Conservation (phyloP, 2,329 filamentous ascomycete genomes). For the Annulohypoxylon truncatum region DNA sequence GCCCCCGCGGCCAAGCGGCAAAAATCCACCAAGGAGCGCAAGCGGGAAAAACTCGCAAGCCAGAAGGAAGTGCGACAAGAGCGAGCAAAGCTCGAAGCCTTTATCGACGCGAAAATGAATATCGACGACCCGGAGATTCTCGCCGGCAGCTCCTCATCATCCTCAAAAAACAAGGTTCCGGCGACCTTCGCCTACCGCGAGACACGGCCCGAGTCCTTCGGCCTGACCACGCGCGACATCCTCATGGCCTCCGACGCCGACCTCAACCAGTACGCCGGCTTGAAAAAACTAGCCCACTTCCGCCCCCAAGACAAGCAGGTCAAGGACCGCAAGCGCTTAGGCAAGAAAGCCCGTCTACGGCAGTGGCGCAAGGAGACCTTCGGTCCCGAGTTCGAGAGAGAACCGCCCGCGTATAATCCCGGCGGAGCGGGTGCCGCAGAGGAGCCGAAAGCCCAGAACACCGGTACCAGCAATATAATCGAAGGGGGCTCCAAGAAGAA, state of each 20-base stretch:
- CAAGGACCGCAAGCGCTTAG: conserved; percentile 86
- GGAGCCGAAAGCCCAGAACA: conserved; percentile 31
- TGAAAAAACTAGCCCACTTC: conserved; percentile 95
- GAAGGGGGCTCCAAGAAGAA: conserved; percentile 53
- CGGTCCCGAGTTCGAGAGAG: conserved; percentile 66
- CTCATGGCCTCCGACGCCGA: conserved; percentile 85
- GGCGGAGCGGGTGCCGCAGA: conserved; percentile 51
- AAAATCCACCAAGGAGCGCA: conserved; percentile 70
- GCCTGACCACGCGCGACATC: conserved; percentile 90
- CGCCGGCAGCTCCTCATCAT: conserved; percentile 48
- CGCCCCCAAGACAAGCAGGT: conserved; percentile 89
- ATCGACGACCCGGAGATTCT: conserved; percentile 74
- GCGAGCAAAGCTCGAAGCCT: conserved; percentile 83
- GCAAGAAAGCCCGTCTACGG: conserved; percentile 90
- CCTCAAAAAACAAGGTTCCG: conserved; percentile 36
- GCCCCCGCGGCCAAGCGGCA: conserved; percentile 64
- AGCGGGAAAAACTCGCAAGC: conserved; percentile 66
- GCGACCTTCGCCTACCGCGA: conserved; percentile 90
- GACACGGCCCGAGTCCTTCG: conserved; percentile 89
- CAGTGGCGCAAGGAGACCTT: conserved; percentile 82
- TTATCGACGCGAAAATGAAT: conserved; percentile 85
- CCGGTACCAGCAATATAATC: conserved; percentile 49
- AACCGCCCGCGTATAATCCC: conserved; percentile 69
- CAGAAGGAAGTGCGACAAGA: conserved; percentile 83
- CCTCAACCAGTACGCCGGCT: conserved; percentile 88